phyloP scores from a whole-genome alignment of 2,329 filamentous ascomycete genomes.

The Fusarium phyllophilum region DNA sequence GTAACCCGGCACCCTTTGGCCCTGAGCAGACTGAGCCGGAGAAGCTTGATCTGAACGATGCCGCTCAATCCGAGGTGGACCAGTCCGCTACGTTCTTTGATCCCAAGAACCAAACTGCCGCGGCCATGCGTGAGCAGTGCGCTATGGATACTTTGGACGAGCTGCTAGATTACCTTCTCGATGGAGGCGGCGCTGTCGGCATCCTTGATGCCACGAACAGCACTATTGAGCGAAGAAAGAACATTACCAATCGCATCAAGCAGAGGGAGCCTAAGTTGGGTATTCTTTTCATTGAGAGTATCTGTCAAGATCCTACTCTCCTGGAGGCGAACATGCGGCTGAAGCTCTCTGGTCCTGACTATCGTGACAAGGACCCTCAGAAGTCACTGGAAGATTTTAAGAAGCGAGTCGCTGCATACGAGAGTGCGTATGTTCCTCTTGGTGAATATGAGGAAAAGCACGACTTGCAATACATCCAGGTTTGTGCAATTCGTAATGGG shows the following conservation, averaged over 20 bases:
- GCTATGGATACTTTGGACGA: slow-evolving; percentile 94
- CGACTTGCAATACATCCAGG: slow-evolving; percentile 92
- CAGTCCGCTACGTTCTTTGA: slow-evolving; percentile 96
- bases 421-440: slow-evolving; percentile 91
- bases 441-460: slow-evolving; percentile 91
- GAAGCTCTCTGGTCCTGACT: slow-evolving; percentile 95
- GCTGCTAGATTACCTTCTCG: slow-evolving; percentile 86
- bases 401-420: slow-evolving; percentile 89
- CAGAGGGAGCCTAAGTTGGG: slow-evolving; percentile 86
- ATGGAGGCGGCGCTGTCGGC: slow-evolving; percentile 85
- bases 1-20: slow-evolving; percentile 52
- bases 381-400: slow-evolving; percentile 91
- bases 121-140: slow-evolving; percentile 87
- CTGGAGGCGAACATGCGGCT: slow-evolving; percentile 97
- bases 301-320: slow-evolving; percentile 85
- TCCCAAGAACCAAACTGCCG: slow-evolving; percentile 83
- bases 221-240: slow-evolving; percentile 84
- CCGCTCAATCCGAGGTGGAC: slow-evolving; percentile 67
- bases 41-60: slow-evolving; percentile 49
- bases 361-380: slow-evolving; percentile 89
- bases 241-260: slow-evolving; percentile 85
- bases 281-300: slow-evolving; percentile 94
- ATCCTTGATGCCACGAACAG: slow-evolving; percentile 98
- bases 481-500: slow-evolving; percentile 43
- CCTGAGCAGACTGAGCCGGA: slow-evolving; percentile 52